These are phyloP conservation scores for Colletotrichum salicis DNA, from an alignment of 2,329 filamentous ascomycete species.

Conservation along the genomic window DNA sequence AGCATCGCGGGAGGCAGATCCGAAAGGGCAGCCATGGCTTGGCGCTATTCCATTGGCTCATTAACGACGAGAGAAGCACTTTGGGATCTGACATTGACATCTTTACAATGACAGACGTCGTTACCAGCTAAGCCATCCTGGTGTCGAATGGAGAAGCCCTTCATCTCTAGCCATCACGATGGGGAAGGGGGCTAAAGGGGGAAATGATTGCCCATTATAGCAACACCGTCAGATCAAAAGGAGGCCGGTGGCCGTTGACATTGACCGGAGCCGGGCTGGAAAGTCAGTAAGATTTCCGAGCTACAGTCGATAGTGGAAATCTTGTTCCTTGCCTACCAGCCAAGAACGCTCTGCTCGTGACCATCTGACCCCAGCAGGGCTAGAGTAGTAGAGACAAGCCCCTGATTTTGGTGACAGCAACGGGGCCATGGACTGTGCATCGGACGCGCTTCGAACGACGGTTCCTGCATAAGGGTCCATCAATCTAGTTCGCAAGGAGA, in stretches of 20 bases:
- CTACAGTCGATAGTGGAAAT: constrained; percentile 6
- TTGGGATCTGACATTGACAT: neutral
- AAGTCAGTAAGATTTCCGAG: neutral
- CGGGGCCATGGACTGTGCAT: constrained; percentile 7
- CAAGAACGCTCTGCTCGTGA: neutral
- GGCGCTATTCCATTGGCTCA: constrained; percentile 2
- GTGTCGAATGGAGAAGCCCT: neutral
- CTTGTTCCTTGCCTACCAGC: neutral
- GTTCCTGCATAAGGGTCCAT: constrained; percentile 22
- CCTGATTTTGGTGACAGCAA: constrained; percentile 1
- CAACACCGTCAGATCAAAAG: neutral
- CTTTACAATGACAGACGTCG: neutral
- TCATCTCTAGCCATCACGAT: neutral
- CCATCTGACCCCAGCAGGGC: neutral
- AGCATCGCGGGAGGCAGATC: constrained; percentile 15
- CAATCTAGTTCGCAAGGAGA: constrained; percentile 6
- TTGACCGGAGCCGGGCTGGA: neutral
- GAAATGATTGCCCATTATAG: constrained; percentile 1
- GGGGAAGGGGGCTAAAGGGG: neutral
- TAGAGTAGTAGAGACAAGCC: neutral
- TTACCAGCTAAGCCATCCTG: neutral
- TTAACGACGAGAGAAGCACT: neutral
- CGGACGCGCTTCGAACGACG: constrained; percentile 13
- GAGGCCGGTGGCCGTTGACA: constrained; percentile 5
- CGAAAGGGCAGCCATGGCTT: neutral